Evolutionary conservation across 176 grass and related monocot genomes (phyloP).

Genomic region (Avena atlantica): DNA sequence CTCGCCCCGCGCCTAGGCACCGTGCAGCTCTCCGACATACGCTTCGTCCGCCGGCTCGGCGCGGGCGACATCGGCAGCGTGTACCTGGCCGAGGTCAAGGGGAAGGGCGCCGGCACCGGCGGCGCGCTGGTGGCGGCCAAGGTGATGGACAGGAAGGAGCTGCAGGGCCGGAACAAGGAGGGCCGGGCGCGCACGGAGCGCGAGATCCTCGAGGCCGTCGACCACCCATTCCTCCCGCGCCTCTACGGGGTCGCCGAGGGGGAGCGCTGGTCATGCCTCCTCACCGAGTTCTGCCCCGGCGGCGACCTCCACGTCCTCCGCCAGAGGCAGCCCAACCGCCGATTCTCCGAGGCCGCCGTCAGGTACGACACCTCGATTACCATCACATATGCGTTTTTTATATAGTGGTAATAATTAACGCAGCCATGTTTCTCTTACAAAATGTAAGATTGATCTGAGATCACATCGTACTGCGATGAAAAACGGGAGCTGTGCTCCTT

Average conservation of each 20-base stretch:
- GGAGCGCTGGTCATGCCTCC: conserved; percentile 89
- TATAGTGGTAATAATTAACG: background rate
- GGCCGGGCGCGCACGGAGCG: conserved; percentile 88
- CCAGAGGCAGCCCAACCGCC: conserved; percentile 75
- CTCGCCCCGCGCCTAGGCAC: conserved; percentile 43
- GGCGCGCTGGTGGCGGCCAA: conserved; percentile 76
- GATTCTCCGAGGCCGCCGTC: conserved; percentile 88
- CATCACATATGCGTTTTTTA: background rate
- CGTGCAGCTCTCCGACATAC: conserved; percentile 73
- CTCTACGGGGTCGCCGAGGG: conserved; percentile 80
- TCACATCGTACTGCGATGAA: background rate
- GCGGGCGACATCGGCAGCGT: conserved; percentile 95
- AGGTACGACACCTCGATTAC: conserved; percentile 47
- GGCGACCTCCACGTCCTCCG: conserved; percentile 97
- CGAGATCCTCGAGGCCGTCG: conserved; percentile 90
- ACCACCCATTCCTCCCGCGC: conserved; percentile 90
- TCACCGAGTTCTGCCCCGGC: conserved; percentile 99
- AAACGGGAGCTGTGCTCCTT: too few relatives aligned
- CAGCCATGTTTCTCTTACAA: background rate
- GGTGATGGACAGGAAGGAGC: conserved; percentile 94
- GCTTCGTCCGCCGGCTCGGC: conserved; percentile 78
- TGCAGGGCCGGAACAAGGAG: conserved; percentile 78
- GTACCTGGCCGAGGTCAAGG: conserved; percentile 83
- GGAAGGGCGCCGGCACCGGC: background rate
- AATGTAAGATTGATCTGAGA: background rate